Percentiles rank a stretch among this genome's conserved stretches.
Conservation (phyloP, 2,329 filamentous ascomycete species). For the Colletotrichum gigasporum region DNA sequence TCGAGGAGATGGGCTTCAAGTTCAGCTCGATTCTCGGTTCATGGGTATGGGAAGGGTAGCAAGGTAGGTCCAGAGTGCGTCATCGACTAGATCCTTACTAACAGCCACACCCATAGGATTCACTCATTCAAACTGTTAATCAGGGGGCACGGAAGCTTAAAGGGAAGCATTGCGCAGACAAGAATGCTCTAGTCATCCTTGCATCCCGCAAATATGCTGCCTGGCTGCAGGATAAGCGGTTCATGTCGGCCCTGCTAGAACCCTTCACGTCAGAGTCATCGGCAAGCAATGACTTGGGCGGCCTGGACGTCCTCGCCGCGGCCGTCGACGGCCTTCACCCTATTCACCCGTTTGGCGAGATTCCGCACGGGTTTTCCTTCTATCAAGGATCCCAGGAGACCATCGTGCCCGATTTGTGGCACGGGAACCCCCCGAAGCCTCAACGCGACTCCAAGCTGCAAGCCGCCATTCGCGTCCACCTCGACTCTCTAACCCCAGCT, state of each 20-base stretch:
- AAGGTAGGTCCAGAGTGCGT: background rate
- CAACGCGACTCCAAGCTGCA: conserved; percentile 11
- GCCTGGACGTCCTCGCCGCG: conserved; percentile 60
- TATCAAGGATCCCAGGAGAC: conserved; percentile 51
- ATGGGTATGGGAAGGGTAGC: conserved; percentile 6
- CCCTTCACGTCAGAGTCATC: conserved; percentile 16
- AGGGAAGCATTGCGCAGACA: conserved; percentile 1
- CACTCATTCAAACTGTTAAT: background rate
- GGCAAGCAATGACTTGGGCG: conserved; percentile 4
- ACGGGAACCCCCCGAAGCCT: background rate
- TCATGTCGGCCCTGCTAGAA: conserved; percentile 43
- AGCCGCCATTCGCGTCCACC: conserved; percentile 16
- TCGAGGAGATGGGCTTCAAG: conserved; percentile 1
- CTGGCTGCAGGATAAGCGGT: conserved; percentile 55
- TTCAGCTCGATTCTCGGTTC: conserved; percentile 11
- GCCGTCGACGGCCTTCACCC: conserved; percentile 65
- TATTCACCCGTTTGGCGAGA: conserved; percentile 39
- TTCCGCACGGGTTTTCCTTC: conserved; percentile 59
- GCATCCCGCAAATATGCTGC: conserved; percentile 58
- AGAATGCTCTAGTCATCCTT: conserved; percentile 58
- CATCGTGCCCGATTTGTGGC: conserved; percentile 59
- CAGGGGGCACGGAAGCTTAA: background rate
- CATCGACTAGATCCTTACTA: background rate
- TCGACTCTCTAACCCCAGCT: background rate
- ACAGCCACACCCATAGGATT: background rate